A percentile compares a stretch with the other conserved stretches of the same genome.
phyloP scores from a whole-genome alignment of 148 eudicot genomes.

The Dianthus caryophyllus region DNA sequence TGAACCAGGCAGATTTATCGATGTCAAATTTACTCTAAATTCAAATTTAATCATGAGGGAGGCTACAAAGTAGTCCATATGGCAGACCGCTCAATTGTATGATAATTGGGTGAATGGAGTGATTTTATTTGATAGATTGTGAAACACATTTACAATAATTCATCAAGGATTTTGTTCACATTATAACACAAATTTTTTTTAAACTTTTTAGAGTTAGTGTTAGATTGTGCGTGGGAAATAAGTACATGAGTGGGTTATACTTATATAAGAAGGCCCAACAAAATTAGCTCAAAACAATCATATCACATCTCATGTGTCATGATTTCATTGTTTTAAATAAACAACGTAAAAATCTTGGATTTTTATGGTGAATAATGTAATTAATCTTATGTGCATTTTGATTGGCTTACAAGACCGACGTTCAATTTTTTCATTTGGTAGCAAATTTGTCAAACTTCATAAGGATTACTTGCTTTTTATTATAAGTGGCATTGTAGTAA shows the following conservation, averaged over 20 bases:
- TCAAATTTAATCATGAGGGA: too few relatives aligned
- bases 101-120: too few relatives aligned
- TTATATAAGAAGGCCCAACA: conserved; percentile 17
- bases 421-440: neutral
- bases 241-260: conserved; percentile 1
- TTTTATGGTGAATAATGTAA: neutral
- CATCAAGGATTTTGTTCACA: neutral
- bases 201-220: neutral
- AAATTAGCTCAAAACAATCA: conserved; percentile 11
- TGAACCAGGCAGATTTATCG: too few relatives aligned
- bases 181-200: neutral
- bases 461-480: neutral
- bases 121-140: neutral
- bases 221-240: neutral
- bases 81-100: too few relatives aligned
- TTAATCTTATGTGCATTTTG: neutral
- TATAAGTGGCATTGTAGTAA: neutral
- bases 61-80: too few relatives aligned
- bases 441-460: neutral
- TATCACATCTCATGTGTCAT: conserved; percentile 3
- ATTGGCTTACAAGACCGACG: conserved; percentile 8
- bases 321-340: too few relatives aligned
- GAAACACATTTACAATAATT: neutral
- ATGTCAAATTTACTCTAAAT: too few relatives aligned
- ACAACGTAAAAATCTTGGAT: neutral